A percentile compares a stretch with the other conserved stretches of the same genome.
These are phyloP conservation scores for Fusarium fracticaudum DNA, from an alignment of 2,329 filamentous ascomycete species.

Conservation along the genomic window DNA sequence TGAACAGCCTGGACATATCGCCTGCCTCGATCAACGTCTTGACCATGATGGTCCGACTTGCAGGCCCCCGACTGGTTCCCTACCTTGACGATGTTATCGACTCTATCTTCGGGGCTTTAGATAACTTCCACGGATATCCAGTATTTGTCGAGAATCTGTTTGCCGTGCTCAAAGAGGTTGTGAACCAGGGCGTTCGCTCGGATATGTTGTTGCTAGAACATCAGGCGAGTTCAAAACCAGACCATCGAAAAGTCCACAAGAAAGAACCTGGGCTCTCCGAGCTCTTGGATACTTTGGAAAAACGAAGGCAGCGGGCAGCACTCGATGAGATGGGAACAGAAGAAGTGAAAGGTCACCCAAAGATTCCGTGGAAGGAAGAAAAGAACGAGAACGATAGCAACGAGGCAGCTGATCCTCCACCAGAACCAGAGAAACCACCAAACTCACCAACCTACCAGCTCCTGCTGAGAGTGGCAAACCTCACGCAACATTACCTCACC, in stretches of 20 bases:
- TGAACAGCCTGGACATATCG: conserved; percentile 92
- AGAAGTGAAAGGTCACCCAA: conserved; percentile 45
- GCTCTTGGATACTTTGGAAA: conserved; percentile 69
- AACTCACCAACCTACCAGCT: conserved; percentile 83
- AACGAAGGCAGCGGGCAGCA: conserved; percentile 52
- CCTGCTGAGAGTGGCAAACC: conserved; percentile 80
- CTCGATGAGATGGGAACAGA: conserved; percentile 47
- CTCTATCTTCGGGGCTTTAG: conserved; percentile 91
- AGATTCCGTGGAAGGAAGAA: conserved; percentile 51
- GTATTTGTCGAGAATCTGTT: conserved; percentile 87
- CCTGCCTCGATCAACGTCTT: conserved; percentile 91
- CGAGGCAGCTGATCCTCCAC: conserved; percentile 48
- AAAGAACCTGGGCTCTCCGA: conserved; percentile 52
- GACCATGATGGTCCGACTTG: conserved; percentile 91
- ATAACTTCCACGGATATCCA: conserved; percentile 94
- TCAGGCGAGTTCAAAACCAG: conserved; percentile 46
- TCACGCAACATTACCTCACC: conserved; percentile 91
- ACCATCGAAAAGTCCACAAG: conserved; percentile 55
- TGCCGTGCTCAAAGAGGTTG: conserved; percentile 81
- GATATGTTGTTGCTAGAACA: conserved; percentile 59
- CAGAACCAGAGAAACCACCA: conserved; percentile 64
- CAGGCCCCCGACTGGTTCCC: conserved; percentile 82
- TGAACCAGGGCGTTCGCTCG: conserved; percentile 79
- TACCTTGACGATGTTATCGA: conserved; percentile 92
- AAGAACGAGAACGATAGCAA: conserved; percentile 48